A percentile compares a stretch with the other conserved stretches of the same genome.
Conservation (phyloP, 1,139 yeast genomes). For the Kodamaea anthophila region DNA sequence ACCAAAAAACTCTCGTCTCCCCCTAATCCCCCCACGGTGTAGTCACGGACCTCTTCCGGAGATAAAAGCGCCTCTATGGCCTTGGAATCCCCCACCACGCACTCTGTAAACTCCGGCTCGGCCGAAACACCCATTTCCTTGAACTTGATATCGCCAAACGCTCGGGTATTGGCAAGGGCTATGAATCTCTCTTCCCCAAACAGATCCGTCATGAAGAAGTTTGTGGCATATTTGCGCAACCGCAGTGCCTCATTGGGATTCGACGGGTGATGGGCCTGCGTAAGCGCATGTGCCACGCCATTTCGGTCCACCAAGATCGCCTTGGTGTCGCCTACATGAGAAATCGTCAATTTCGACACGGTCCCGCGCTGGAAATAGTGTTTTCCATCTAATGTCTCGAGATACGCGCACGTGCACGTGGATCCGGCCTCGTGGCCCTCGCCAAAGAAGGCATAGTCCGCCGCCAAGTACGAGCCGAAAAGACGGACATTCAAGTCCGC, state of each 20-base stretch:
- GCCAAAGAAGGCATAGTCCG: slow-evolving; percentile 47
- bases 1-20: slow-evolving; percentile 83
- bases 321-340: slow-evolving; percentile 93
- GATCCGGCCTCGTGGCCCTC: slow-evolving; percentile 54
- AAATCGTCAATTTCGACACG: slow-evolving; percentile 65
- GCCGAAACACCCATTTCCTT: slow-evolving; percentile 83
- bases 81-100: slow-evolving; percentile 49
- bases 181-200: slow-evolving; percentile 89
- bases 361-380: slow-evolving; percentile 68
- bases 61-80: slow-evolving; percentile 29
- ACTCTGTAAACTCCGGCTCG: slow-evolving; percentile 81
- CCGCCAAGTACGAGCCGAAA: slow-evolving; percentile 54
- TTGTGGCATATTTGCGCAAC: slow-evolving; percentile 63
- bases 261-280: slow-evolving; percentile 82
- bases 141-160: slow-evolving; percentile 83
- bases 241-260: slow-evolving; percentile 74
- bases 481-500: slow-evolving; percentile 55
- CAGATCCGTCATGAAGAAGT: slow-evolving; percentile 77
- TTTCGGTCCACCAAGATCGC: slow-evolving; percentile 72
- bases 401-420: slow-evolving; percentile 71
- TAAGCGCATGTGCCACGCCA: slow-evolving; percentile 76
- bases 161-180: slow-evolving; percentile 81
- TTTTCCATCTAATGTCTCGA: slow-evolving; percentile 47
- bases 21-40: slow-evolving; percentile 48
- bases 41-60: slow-evolving; percentile 32